phyloP scores from a whole-genome alignment of 164 flowering plant genomes.

The Echeveria elegans region DNA sequence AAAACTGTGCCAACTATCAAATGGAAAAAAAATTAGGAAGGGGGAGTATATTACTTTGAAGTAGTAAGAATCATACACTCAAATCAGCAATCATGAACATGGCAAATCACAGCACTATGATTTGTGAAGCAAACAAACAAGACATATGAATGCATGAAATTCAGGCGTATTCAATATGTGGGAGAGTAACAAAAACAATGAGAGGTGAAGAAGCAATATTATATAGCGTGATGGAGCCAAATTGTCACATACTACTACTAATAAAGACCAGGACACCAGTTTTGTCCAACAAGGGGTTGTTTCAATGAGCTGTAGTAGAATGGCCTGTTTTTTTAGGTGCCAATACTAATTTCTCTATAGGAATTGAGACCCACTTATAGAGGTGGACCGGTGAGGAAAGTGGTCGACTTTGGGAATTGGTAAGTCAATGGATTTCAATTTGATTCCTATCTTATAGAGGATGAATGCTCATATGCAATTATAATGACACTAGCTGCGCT shows the following conservation, averaged over 20 bases:
- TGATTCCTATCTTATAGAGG: neutral
- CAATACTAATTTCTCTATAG: neutral
- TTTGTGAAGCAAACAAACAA: neutral
- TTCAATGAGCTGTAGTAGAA: neutral
- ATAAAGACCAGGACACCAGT: neutral
- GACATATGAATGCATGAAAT: slow-evolving; percentile 4
- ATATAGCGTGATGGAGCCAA: neutral
- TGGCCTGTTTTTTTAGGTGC: slow-evolving; percentile 1
- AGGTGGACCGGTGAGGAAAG: slow-evolving; percentile 1
- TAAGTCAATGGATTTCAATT: slow-evolving; percentile 1
- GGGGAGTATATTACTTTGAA: neutral
- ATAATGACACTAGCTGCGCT: no score
- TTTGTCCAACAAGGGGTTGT: neutral
- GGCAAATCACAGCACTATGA: neutral
- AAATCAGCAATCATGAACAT: slow-evolving; percentile 4
- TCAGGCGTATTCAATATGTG: neutral
- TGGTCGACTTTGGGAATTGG: slow-evolving; percentile 1
- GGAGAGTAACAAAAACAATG: neutral
- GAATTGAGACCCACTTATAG: slow-evolving; percentile 1
- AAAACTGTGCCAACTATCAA: no score
- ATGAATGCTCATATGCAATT: neutral
- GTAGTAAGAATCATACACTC: neutral
- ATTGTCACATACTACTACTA: neutral
- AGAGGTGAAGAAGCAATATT: neutral
- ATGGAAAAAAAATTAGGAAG: no score